Conservation (phyloP, 2,329 filamentous ascomycete genomes). For the Venturia oleaginea region DNA sequence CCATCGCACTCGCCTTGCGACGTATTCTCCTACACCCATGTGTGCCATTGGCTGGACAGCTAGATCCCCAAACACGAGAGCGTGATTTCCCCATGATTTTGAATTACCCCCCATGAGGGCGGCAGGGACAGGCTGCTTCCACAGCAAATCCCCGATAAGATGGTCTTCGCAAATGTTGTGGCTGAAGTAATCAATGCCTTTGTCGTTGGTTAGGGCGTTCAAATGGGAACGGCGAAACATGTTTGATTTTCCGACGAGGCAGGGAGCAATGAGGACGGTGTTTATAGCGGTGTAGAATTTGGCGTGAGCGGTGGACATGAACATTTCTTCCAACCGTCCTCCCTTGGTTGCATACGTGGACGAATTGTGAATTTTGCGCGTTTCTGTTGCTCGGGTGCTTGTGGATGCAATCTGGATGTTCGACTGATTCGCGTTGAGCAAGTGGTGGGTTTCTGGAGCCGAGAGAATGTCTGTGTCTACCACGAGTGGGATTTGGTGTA, state of each 20-base stretch:
- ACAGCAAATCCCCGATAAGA: constrained; percentile 84
- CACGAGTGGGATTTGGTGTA: constrained; percentile 84
- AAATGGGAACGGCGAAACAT: constrained; percentile 96
- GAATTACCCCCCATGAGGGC: constrained; percentile 21
- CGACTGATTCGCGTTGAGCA: not conserved
- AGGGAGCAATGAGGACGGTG: constrained; percentile 80
- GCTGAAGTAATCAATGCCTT: constrained; percentile 87
- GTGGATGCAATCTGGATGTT: constrained; percentile 13
- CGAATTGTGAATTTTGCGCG: constrained; percentile 9
- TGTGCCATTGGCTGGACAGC: constrained; percentile 81
- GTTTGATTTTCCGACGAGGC: constrained; percentile 92
- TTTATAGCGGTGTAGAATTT: constrained; percentile 99
- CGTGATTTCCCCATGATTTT: constrained; percentile 62
- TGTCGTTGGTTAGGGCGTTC: constrained; percentile 55
- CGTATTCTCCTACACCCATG: constrained; percentile 69
- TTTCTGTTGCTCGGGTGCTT: constrained; percentile 18
- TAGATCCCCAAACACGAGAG: constrained; percentile 73
- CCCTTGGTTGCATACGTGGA: constrained; percentile 43
- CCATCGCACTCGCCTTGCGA: constrained; percentile 78
- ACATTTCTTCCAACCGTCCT: constrained; percentile 84
- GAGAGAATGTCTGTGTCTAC: constrained; percentile 51
- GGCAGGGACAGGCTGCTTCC: constrained; percentile 52
- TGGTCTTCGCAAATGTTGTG: constrained; percentile 97
- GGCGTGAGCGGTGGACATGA: constrained; percentile 85
- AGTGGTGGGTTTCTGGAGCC: not conserved